Evolutionary conservation across 306 rosid genomes (phyloP).

Genomic region (Calophaca sinica): DNA sequence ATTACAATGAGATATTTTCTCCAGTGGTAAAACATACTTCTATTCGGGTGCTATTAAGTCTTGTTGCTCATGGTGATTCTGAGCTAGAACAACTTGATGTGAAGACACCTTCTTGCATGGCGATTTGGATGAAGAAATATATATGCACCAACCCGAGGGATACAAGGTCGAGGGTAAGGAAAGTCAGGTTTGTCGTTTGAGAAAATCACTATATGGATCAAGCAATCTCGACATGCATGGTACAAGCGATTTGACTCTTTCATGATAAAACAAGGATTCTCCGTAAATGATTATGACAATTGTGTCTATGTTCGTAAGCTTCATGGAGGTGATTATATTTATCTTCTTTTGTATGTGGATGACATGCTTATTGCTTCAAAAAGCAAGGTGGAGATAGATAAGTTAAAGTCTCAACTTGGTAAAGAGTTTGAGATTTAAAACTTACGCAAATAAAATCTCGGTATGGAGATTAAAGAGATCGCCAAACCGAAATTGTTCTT

Average conservation of each 20-base stretch:
- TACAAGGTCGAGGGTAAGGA: no score
- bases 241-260: background rate
- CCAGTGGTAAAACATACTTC: no score
- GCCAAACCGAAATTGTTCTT: background rate
- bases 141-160: no score
- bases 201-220: background rate
- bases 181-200: no score
- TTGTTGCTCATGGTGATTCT: no score
- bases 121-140: no score
- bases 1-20: slow-evolving; percentile 23
- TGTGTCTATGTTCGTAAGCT: background rate
- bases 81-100: no score
- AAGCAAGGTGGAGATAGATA: background rate
- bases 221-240: background rate
- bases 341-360: background rate
- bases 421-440: background rate
- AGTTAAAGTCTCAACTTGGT: background rate
- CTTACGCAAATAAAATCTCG: background rate
- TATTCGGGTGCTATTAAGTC: no score
- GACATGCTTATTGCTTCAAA: slow-evolving; percentile 1
- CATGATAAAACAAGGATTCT: background rate
- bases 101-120: no score
- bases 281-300: background rate
- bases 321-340: background rate
- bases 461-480: no score